phyloP scores from a whole-genome alignment of 2,329 filamentous ascomycete species.

The Xylariales sp. region DNA sequence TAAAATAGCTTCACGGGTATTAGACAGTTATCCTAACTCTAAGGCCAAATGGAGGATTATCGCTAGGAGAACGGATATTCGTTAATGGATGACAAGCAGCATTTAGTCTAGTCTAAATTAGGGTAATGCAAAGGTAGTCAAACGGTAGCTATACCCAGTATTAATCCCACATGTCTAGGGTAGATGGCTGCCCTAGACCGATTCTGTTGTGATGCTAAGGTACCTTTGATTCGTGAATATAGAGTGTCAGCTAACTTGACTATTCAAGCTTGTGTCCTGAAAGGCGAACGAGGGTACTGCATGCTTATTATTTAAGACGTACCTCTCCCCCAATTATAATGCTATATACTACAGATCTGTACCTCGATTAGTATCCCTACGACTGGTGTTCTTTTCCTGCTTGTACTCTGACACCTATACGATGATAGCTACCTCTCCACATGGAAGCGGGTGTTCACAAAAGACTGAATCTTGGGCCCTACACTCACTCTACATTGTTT shows the following conservation, averaged over 20 bases:
- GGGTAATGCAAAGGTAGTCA: conserved; percentile 7
- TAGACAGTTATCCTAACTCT: not conserved
- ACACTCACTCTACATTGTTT: too few species aligned
- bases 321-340: not conserved
- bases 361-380: too few species aligned
- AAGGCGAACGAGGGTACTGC: not conserved
- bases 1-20: not conserved
- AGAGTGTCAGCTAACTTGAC: not conserved
- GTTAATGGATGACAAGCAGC: not conserved
- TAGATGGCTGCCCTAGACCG: not conserved
- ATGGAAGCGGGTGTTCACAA: too few species aligned
- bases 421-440: too few species aligned
- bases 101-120: conserved; percentile 10
- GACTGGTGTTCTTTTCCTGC: too few species aligned
- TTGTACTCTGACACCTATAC: too few species aligned
- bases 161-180: not conserved
- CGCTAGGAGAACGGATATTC: not conserved
- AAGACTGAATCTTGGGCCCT: too few species aligned
- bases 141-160: not conserved
- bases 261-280: not conserved
- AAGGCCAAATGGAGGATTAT: not conserved
- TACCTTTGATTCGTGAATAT: not conserved
- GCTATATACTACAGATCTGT: too few species aligned
- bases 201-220: not conserved
- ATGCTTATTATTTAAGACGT: not conserved